A percentile compares a stretch with the other conserved stretches of the same genome.
These are phyloP conservation scores for Phytophthora vignae DNA, from an alignment of 352 stramenopile genomes.

Conservation along the genomic window DNA sequence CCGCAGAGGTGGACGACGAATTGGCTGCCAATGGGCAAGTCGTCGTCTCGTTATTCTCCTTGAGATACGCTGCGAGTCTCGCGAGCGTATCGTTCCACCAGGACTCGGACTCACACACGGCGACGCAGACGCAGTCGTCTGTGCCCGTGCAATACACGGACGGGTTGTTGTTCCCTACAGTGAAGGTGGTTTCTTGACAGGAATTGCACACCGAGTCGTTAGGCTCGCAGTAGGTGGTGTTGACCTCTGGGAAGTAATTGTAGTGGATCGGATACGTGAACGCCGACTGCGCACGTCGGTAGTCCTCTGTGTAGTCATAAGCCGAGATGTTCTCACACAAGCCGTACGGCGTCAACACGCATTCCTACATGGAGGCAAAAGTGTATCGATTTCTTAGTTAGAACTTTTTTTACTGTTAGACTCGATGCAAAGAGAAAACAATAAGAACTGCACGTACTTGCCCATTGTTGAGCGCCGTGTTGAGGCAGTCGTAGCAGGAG, in stretches of 20 bases:
- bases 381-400: slow-evolving; percentile 3
- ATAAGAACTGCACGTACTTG: slow-evolving; percentile 37
- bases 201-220: slow-evolving; percentile 47
- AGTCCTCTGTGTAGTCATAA: slow-evolving; percentile 64
- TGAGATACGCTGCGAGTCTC: slow-evolving; percentile 35
- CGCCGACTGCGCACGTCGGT: slow-evolving; percentile 43
- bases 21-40: slow-evolving; percentile 48
- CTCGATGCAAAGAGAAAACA: neutral
- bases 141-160: slow-evolving; percentile 59
- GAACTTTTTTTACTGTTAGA: neutral
- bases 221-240: slow-evolving; percentile 62
- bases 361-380: slow-evolving; percentile 34
- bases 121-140: slow-evolving; percentile 58
- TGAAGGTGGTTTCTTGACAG: slow-evolving; percentile 51
- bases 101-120: slow-evolving; percentile 53
- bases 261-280: slow-evolving; percentile 53
- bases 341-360: slow-evolving; percentile 56
- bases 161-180: slow-evolving; percentile 45
- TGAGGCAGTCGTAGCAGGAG: slow-evolving; percentile 71
- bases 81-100: slow-evolving; percentile 56
- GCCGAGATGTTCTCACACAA: slow-evolving; percentile 49
- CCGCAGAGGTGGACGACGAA: slow-evolving; percentile 32
- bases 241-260: slow-evolving; percentile 67
- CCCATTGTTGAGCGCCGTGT: slow-evolving; percentile 38
- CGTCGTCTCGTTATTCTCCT: slow-evolving; percentile 25